Conservation (phyloP, 1,284 basidiomycete species). For the Tilletia indica region DNA sequence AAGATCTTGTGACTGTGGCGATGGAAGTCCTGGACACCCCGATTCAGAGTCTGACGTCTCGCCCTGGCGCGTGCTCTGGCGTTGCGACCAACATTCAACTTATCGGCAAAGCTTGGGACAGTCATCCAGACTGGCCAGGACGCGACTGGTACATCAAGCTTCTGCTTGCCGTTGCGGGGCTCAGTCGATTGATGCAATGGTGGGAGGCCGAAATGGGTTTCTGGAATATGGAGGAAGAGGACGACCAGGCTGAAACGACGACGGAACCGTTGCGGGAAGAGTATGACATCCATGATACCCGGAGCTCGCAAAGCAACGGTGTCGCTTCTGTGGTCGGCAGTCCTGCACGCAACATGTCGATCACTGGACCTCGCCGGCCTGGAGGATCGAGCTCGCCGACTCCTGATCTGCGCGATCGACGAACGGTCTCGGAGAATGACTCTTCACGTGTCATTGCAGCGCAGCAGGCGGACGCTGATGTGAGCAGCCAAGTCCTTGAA, state of each 20-base stretch:
- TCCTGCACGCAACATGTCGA: conserved; percentile 12
- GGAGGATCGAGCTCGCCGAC: conserved; percentile 38
- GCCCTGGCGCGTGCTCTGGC: conserved; percentile 78
- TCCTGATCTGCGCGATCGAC: conserved; percentile 24
- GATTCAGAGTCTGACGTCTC: conserved; percentile 76
- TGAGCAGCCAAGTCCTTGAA: conserved; percentile 69
- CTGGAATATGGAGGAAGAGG: conserved; percentile 97
- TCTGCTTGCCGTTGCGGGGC: conserved; percentile 83
- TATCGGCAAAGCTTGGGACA: conserved; percentile 92
- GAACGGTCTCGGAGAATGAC: conserved; percentile 23
- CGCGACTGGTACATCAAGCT: conserved; percentile 95
- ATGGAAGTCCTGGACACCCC: conserved; percentile 91
- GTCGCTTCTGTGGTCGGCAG: background rate
- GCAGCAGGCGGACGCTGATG: conserved; percentile 17
- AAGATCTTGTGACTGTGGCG: conserved; percentile 89
- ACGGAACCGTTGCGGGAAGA: conserved; percentile 49
- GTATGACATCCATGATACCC: background rate
- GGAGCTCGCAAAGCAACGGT: conserved; percentile 13
- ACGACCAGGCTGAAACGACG: conserved; percentile 60
- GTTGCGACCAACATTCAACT: conserved; percentile 85
- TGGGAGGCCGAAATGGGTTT: conserved; percentile 99
- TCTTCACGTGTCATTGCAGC: conserved; percentile 20
- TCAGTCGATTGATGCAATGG: conserved; percentile 97
- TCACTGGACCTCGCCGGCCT: conserved; percentile 10
- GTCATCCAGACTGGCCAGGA: conserved; percentile 95